phyloP scores from a whole-genome alignment of 2,329 filamentous ascomycete genomes.

The Talaromyces sp. region DNA sequence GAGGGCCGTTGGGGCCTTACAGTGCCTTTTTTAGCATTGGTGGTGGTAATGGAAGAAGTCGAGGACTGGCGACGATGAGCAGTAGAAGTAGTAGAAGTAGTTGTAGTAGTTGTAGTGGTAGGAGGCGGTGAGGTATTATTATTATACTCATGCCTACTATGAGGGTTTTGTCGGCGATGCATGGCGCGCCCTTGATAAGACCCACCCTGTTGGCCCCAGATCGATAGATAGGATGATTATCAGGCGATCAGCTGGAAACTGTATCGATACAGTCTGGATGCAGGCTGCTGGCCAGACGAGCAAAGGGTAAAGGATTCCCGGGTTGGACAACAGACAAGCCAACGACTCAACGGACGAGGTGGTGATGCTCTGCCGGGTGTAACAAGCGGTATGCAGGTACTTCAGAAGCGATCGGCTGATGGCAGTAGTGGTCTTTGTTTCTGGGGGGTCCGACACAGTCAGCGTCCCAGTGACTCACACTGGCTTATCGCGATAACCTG shows the following conservation, averaged over 20 bases:
- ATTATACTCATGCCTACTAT: conserved; percentile 5
- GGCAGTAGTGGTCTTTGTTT: too few relatives aligned
- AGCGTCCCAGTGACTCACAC: neutral
- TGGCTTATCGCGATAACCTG: neutral
- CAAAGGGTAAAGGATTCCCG: neutral
- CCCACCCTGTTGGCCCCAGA: neutral
- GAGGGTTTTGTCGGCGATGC: conserved; percentile 14
- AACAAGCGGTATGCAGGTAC: neutral
- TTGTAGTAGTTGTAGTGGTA: conserved; percentile 21
- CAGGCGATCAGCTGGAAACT: neutral
- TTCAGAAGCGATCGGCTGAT: too few relatives aligned
- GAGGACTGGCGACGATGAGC: conserved; percentile 23
- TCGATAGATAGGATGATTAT: neutral
- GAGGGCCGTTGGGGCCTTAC: conserved; percentile 26
- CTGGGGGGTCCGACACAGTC: neutral
- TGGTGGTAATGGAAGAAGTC: conserved; percentile 18
- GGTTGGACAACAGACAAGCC: neutral
- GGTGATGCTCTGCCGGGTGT: neutral
- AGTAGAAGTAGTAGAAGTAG: conserved; percentile 15
- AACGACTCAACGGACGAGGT: neutral
- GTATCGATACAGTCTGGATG: too few relatives aligned
- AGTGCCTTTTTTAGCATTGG: conserved; percentile 24
- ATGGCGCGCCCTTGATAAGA: conserved; percentile 5
- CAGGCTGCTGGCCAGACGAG: neutral
- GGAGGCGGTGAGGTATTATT: conserved; percentile 30